A percentile compares a stretch with the other conserved stretches of the same genome.
Evolutionary conservation across 2,329 filamentous ascomycete genomes (phyloP).

Genomic region (Penicillium sp.): DNA sequence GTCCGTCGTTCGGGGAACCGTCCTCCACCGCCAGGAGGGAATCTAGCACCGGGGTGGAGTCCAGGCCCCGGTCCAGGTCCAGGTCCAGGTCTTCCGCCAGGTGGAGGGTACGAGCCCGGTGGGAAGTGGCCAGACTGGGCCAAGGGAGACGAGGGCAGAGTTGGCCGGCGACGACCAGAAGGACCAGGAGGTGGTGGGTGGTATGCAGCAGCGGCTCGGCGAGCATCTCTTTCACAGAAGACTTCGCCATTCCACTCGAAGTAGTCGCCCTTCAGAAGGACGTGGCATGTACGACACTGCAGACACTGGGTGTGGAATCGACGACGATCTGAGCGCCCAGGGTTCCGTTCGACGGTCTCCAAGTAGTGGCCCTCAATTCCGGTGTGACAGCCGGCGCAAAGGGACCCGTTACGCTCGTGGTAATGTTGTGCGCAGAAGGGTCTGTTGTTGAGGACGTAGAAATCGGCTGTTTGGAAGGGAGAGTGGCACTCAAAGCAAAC

Average conservation of each 20-base stretch:
- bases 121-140: conserved; percentile 24
- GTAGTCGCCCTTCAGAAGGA: conserved; percentile 71
- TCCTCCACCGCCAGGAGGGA: conserved; percentile 25
- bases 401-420: conserved; percentile 77
- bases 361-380: conserved; percentile 93
- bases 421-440: conserved; percentile 92
- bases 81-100: background rate
- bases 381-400: conserved; percentile 68
- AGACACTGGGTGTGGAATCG: conserved; percentile 88
- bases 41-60: conserved; percentile 17
- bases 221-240: conserved; percentile 82
- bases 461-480: conserved; percentile 77
- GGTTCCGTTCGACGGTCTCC: conserved; percentile 56
- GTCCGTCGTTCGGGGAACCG: conserved; percentile 44
- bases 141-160: conserved; percentile 28
- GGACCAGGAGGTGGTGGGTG: conserved; percentile 20
- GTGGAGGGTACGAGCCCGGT: conserved; percentile 20
- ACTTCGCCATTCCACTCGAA: conserved; percentile 74
- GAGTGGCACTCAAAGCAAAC: conserved; percentile 74
- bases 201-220: conserved; percentile 41
- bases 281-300: conserved; percentile 64
- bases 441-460: conserved; percentile 79
- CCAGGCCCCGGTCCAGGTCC: conserved; percentile 14
- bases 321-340: conserved; percentile 36
- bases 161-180: conserved; percentile 30